Evolutionary conservation across 1,139 yeast genomes (phyloP).

Genomic region (Eremothecium coryli): DNA sequence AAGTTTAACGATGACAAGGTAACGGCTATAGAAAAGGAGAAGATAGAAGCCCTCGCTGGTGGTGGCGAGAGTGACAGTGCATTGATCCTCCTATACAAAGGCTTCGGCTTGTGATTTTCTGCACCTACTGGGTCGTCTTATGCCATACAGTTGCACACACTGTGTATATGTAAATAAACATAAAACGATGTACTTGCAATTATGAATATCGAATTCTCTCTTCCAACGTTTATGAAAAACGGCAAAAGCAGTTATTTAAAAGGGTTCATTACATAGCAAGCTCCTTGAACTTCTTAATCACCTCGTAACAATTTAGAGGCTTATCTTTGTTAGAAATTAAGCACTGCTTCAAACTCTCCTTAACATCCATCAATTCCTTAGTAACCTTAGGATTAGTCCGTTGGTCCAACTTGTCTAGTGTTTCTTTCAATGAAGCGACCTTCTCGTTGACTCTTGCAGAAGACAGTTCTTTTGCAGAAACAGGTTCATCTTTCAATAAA

Average conservation of each 20-base stretch:
- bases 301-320: conserved; percentile 83
- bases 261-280: conserved; percentile 5
- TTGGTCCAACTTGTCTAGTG: conserved; percentile 34
- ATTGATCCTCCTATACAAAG: conserved; percentile 74
- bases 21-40: conserved; percentile 63
- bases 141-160: no score
- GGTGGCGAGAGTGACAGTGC: conserved; percentile 99
- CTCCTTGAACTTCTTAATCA: conserved; percentile 63
- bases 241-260: no score
- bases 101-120: conserved; percentile 51
- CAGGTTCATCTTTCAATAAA: conserved; percentile 32
- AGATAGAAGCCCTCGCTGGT: conserved; percentile 78
- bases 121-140: no score
- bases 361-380: conserved; percentile 36
- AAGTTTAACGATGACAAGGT: conserved; percentile 92
- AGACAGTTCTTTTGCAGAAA: conserved; percentile 24
- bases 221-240: no score
- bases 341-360: conserved; percentile 55
- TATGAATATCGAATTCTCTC: no score
- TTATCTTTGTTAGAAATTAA: conserved; percentile 58
- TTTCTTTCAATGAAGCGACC: conserved; percentile 40
- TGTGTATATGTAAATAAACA: no score
- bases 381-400: conserved; percentile 29
- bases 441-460: conserved; percentile 34
- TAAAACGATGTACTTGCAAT: no score